Evolutionary conservation across 805 yeast species (phyloP), one percentile per base, ranked within the genome.

Genomic region (Ogataea nonfermentans): DNA sequence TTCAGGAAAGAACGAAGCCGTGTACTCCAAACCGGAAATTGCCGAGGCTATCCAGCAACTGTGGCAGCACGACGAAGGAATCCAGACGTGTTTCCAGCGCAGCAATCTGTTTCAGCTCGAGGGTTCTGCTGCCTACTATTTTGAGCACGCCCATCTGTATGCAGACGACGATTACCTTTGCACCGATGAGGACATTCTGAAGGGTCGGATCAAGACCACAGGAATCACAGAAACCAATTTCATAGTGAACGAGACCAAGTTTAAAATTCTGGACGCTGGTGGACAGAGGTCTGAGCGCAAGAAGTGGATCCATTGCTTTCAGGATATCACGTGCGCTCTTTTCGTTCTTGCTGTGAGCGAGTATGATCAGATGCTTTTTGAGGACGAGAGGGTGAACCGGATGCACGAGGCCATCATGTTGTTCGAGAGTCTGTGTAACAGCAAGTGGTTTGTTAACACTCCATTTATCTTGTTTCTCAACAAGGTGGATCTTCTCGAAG

Each of bases 271-370:
- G 30, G 99, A 93, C 69, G 98, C 96, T 4, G 99, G 99, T 37
- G 99, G 99, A 2, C 97, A 90, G 65, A 67, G 96, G 45, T 78
- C 87, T 14, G 97, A 90, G 60, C 73, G 97, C 45, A 79, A 83
- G 52, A 90, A 90, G 60, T 90, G 97, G 97, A 85, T 90, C 47
- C 96, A 89, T 57, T 87, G 95, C 56, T 90, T 90, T 63, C 93
- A 90, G 55, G 87, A 84, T 46, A 85, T 91, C 35, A 84, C 95
- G 0, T 85, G 95, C 3, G 83, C 95, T 0, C 61, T 91, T 26
- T 93, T 88, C 61, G 96, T 91, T 6, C 74, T 85, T 13, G 96
- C 97, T 0, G 80, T 88, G 17, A 79, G 88, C 33, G 99, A 93
- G 66, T 93, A 87, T 61, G 97, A 91, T 64, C 96, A 91, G 63